Evolutionary conservation across 1,284 basidiomycete species (phyloP), one percentile per base, ranked within the genome.

Genomic region (Cutaneotrichosporon sp.): DNA sequence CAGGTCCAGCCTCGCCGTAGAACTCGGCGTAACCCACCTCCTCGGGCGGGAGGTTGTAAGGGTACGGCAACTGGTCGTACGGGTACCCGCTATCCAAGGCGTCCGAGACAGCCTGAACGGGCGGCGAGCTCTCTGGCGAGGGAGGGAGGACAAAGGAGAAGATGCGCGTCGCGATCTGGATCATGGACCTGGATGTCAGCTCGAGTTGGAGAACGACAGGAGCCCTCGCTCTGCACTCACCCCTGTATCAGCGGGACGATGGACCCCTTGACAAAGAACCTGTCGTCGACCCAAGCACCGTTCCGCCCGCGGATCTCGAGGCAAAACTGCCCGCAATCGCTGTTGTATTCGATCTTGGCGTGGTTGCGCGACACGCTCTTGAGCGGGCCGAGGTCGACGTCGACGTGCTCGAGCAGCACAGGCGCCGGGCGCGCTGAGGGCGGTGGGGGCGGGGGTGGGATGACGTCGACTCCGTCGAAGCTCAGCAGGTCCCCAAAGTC

Each of bases 311-410:
- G 85, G 46, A 99, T 95, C 68, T 89, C 87, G 56, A 99, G 85
- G 34, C 93, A 89, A 81, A 95, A 99, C 76, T 92, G 91, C 66
- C 91, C 88, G 18, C 76, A 56, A 53, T 80, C 78, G 34, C 70
- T 62, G 1, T 72, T 70, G 64, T 76, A 97, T 79, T 92, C 92
- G 73, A 99, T 95, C 83, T 89, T 90, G 58, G 97, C 97, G 77
- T 99, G 97, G 16, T 97, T 85, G 30, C 97, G 86, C 13, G 95
- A 98, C 61, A 99, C 95, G 66, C 92, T 95, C 86, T 98, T 98
- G 66, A 98, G 86, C 1, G 92, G 90, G 5, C 97, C 97, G 6
- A 99, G 87, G 82, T 99, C 97, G 53, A 99, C 92, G 75, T 99
- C 97, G 53, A 94, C 90, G 32, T 78, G 76, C 62, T 86, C 85